These are phyloP conservation scores for Citrullus mucosospermus DNA, from an alignment of 306 rosid species.

Conservation along the genomic window DNA sequence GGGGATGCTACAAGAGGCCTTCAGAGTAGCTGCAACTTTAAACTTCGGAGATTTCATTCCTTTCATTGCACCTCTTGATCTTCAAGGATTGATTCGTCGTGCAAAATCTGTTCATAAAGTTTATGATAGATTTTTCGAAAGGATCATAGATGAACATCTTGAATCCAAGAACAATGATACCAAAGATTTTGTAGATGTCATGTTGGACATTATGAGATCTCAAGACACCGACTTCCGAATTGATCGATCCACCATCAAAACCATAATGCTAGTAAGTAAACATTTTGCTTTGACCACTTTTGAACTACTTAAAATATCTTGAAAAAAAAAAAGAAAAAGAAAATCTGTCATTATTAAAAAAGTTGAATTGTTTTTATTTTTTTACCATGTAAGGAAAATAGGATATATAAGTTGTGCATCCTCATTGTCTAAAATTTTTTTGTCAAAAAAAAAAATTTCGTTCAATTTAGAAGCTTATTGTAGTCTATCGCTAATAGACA, in stretches of 20 bases:
- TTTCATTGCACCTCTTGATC: not conserved
- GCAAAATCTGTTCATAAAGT: not conserved
- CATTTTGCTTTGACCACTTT: no score
- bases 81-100: not conserved
- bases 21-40: not conserved
- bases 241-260: not conserved
- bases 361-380: no score
- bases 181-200: not conserved
- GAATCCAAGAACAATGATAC: not conserved
- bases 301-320: no score
- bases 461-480: no score
- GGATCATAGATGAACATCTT: not conserved
- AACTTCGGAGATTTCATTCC: not conserved
- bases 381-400: no score
- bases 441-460: no score
- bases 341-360: no score
- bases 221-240: not conserved
- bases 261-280: not conserved
- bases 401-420: no score
- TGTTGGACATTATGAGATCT: not conserved
- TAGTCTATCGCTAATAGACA: no score
- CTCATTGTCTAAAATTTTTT: no score
- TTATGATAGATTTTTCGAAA: not conserved
- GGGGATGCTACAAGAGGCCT: not conserved
- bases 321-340: no score